Evolutionary conservation across 768 basidiomycete species (phyloP).

Genomic region (Lentinus tigrinus): DNA sequence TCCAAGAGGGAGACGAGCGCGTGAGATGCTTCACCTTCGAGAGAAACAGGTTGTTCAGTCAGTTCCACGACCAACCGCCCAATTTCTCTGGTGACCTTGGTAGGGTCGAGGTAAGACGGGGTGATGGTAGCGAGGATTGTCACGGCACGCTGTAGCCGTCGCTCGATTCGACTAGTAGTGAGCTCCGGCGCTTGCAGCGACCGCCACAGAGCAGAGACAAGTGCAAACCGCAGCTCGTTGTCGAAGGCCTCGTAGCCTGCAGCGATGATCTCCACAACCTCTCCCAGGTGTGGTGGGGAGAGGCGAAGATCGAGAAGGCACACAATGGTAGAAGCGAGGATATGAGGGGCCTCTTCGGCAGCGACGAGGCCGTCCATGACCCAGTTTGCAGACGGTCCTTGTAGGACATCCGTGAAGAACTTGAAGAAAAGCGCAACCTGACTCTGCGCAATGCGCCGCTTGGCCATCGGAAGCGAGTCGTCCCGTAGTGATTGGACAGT

Average conservation of each 20-base stretch:
- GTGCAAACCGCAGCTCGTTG: constrained; percentile 32
- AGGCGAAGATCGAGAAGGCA: constrained; percentile 48
- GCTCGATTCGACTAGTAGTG: constrained; percentile 1
- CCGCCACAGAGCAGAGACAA: constrained; percentile 31
- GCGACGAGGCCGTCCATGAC: constrained; percentile 40
- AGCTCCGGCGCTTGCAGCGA: constrained; percentile 23
- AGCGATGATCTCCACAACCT: constrained; percentile 37
- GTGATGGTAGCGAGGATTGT: constrained; percentile 12
- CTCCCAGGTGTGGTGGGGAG: constrained; percentile 43
- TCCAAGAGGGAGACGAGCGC: constrained; percentile 45
- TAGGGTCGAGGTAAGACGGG: constrained; percentile 8
- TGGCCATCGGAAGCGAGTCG: constrained; percentile 29
- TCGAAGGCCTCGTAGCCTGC: constrained; percentile 23
- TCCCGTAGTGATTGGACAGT: constrained; percentile 38
- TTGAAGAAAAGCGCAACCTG: constrained; percentile 50
- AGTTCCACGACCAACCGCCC: constrained; percentile 4
- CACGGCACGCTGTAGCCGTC: constrained; percentile 1
- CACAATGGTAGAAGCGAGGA: constrained; percentile 42
- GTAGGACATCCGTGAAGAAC: constrained; percentile 46
- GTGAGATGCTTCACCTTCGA: constrained; percentile 40
- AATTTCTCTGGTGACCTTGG: constrained; percentile 4
- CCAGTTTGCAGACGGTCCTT: constrained; percentile 43
- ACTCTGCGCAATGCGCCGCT: constrained; percentile 42
- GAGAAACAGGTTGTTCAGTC: not conserved
- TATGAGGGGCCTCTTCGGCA: constrained; percentile 41